Base-by-base conservation (phyloP, 1,284 basidiomycete species). In the Fomes fomentarius region DNA sequence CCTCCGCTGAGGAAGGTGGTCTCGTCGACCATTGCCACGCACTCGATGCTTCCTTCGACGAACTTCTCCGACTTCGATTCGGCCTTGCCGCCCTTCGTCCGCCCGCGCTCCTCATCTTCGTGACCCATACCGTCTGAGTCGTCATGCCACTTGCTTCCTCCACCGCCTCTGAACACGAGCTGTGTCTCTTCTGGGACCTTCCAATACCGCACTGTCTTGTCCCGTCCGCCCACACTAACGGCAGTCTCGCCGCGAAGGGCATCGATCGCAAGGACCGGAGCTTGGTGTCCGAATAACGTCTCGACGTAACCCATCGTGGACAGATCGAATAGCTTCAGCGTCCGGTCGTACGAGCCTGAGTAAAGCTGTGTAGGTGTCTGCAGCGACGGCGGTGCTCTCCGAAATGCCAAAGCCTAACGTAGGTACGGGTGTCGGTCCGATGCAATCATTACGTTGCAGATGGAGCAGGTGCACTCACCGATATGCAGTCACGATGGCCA, bases 271-370 rank as follows among this genome's bases (percentile, higher is more conserved):
- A 92, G 76, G 22, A 97, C 85, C 21, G 85, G 81, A 67, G 98
- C 96, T 76, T 99, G 97, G 69, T 99, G 96, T 1, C 96, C 96
- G 68, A 98, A 99, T 8, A 99, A 79, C 11, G 96, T 98, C 70
- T 99, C 97, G 54, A 98, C 89, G 67, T 96, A 96, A 4, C 92
- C 93, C 75, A 97, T 84, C 4, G 88, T 86, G 5, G 78, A 76
- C 15, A 95, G 77, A 64, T 96, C 94, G 68, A 92, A 97, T 15
- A 98, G 80, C 70, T 97, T 96, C 46, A 98, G 72, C 8, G 94
- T 96, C 10, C 96, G 89, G 67, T 98, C 96, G 56, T 91, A 87
- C 0, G 94, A 97, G 11, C 86, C 89, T 0, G 89, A 89, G 63
- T 96, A 96, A 33, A 98, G 79, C 64, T 94, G 91, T 15, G 61